Evolutionary conservation across 257 asterid species (phyloP).

Genomic region (Cordia subcordata): DNA sequence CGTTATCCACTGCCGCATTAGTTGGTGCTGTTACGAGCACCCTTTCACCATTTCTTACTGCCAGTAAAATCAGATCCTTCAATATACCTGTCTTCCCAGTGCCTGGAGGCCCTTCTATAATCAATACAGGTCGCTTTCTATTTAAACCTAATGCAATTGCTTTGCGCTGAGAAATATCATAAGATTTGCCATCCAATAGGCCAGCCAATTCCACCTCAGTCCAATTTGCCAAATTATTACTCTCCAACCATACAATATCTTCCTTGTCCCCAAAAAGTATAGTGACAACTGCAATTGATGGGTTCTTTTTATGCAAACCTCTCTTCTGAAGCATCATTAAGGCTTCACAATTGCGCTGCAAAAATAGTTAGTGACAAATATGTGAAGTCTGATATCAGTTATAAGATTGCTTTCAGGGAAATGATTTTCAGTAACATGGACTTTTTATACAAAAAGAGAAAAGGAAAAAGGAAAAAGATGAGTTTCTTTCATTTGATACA

Average conservation of each 20-base stretch:
- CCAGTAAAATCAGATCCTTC: constrained; percentile 70
- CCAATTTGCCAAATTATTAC: constrained; percentile 61
- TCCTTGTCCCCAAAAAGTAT: constrained; percentile 83
- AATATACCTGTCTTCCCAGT: constrained; percentile 89
- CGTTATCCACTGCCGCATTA: constrained; percentile 96
- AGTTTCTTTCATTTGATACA: neutral
- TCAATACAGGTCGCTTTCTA: constrained; percentile 73
- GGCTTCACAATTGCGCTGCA: constrained; percentile 99
- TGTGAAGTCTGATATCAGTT: neutral
- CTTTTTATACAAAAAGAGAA: neutral
- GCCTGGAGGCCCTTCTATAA: constrained; percentile 97
- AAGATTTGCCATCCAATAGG: constrained; percentile 34
- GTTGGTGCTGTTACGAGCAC: constrained; percentile 98
- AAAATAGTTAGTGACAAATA: constrained; percentile 20
- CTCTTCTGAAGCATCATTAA: constrained; percentile 95
- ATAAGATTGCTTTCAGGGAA: neutral
- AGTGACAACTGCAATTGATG: constrained; percentile 73
- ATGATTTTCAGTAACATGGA: neutral
- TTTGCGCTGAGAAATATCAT: constrained; percentile 65
- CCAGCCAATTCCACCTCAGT: constrained; percentile 51
- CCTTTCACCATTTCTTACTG: constrained; percentile 80
- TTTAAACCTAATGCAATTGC: constrained; percentile 89
- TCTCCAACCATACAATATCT: constrained; percentile 59
- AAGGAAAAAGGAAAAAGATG: neutral
- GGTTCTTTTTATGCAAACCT: constrained; percentile 79